phyloP scores from a whole-genome alignment of 495 filamentous ascomycete genomes.

The Immersiella caudata region DNA sequence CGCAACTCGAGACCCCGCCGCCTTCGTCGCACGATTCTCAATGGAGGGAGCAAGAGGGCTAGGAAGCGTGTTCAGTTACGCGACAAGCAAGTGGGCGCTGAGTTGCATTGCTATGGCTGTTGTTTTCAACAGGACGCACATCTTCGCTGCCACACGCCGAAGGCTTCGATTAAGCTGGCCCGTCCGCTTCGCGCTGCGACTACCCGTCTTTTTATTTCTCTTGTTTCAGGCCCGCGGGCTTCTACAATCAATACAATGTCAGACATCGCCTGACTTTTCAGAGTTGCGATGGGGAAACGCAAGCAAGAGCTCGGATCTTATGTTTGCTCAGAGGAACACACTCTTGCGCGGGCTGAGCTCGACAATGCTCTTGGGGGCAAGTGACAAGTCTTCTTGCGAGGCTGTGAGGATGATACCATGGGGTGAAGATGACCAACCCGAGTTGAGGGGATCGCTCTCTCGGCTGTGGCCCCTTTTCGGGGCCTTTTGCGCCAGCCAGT shows the following conservation, averaged over 20 bases:
- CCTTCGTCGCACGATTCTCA: slow-evolving; percentile 51
- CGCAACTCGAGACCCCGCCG: slow-evolving; percentile 41
- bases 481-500: slow-evolving; percentile 79
- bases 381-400: slow-evolving; percentile 69
- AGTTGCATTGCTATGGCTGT: slow-evolving; percentile 82
- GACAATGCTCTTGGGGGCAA: slow-evolving; percentile 65
- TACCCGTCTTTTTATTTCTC: slow-evolving; percentile 76
- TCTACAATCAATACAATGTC: slow-evolving; percentile 87
- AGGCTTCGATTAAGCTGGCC: slow-evolving; percentile 72
- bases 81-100: slow-evolving; percentile 93
- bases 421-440: slow-evolving; percentile 41
- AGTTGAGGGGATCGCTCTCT: slow-evolving; percentile 73
- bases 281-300: slow-evolving; percentile 72
- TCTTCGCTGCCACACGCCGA: slow-evolving; percentile 86
- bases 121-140: slow-evolving; percentile 85
- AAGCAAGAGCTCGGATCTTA: slow-evolving; percentile 65
- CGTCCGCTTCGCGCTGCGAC: slow-evolving; percentile 70
- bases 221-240: slow-evolving; percentile 65
- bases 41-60: slow-evolving; percentile 59
- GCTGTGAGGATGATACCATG: slow-evolving; percentile 70
- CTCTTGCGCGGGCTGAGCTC: slow-evolving; percentile 71
- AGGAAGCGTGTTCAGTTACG: slow-evolving; percentile 87
- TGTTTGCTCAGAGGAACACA: slow-evolving; percentile 72
- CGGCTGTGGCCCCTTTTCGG: slow-evolving; percentile 88
- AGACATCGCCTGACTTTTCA: slow-evolving; percentile 79